Conservation (phyloP, 106 monocot genomes). For the Allium sativum region DNA sequence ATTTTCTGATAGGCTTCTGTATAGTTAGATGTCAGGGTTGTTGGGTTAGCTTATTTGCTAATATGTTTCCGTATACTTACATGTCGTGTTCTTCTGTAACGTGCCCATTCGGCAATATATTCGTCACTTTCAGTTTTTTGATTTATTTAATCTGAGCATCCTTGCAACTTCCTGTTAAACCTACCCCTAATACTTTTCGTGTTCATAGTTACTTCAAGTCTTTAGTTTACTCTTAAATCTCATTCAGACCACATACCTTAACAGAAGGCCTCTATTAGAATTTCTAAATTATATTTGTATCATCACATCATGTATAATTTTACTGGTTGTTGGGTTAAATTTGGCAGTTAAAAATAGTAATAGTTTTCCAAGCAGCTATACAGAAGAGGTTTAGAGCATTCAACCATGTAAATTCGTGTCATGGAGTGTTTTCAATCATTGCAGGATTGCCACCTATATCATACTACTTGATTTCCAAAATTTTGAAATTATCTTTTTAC, state of each 20-base stretch:
- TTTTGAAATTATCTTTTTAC: no score
- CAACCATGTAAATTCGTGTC: slow-evolving; percentile 72
- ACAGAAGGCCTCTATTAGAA: no score
- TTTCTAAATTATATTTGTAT: neutral
- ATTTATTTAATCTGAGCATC: neutral
- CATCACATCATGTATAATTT: neutral
- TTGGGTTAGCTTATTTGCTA: slow-evolving; percentile 58
- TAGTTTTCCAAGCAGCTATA: slow-evolving; percentile 79
- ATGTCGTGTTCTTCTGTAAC: slow-evolving; percentile 83
- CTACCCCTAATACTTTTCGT: slow-evolving; percentile 1
- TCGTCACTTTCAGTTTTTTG: neutral
- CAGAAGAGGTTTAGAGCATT: slow-evolving; percentile 82
- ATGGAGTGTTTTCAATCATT: slow-evolving; percentile 78
- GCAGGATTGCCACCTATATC: slow-evolving; percentile 80
- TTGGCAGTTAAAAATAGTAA: slow-evolving; percentile 20
- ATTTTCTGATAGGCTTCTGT: no score
- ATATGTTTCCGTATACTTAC: slow-evolving; percentile 62
- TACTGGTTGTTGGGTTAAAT: slow-evolving; percentile 5
- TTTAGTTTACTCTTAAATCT: no score
- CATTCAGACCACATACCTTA: neutral
- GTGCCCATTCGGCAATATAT: neutral
- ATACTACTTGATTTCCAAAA: no score
- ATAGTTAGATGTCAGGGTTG: no score
- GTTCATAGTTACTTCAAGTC: neutral
- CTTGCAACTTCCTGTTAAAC: neutral